These are phyloP conservation scores for Nowakowskiella sp. DNA, from an alignment of 192 early-diverging fungal genomes.

Conservation along the genomic window DNA sequence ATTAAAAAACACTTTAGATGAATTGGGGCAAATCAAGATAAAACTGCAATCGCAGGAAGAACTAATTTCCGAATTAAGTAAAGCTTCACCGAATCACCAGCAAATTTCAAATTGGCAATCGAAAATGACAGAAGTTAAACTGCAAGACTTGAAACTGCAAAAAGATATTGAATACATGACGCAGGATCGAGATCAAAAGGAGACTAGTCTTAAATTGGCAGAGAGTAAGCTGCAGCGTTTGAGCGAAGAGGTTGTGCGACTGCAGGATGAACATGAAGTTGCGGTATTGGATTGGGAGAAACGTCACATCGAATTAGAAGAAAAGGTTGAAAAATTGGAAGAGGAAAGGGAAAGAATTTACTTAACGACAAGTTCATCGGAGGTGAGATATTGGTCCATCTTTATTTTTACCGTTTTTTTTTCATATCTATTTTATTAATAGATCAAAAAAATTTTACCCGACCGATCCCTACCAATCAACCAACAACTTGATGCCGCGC, in stretches of 20 bases:
- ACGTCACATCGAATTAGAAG: constrained; percentile 36
- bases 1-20: constrained; percentile 15
- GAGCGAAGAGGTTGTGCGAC: not conserved
- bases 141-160: constrained; percentile 26
- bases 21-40: constrained; percentile 21
- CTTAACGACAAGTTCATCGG: constrained; percentile 20
- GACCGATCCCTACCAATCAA: constrained; percentile 39
- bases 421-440: too few relatives aligned
- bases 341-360: constrained; percentile 43
- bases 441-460: constrained; percentile 30
- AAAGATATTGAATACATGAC: constrained; percentile 30
- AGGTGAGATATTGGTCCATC: constrained; percentile 22
- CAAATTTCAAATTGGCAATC: constrained; percentile 39
- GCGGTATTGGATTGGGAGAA: constrained; percentile 40
- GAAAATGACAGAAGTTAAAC: constrained; percentile 30
- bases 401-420: too few relatives aligned
- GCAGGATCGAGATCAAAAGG: too few relatives aligned
- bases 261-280: constrained; percentile 26
- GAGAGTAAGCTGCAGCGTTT: not conserved
- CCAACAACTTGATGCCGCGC: constrained; percentile 39
- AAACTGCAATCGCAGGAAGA: constrained; percentile 17
- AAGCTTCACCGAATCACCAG: constrained; percentile 10
- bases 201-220: not conserved
- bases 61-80: constrained; percentile 29
- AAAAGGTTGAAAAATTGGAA: constrained; percentile 21